Evolutionary conservation across 176 grass and related monocot genomes (phyloP).

Genomic region (Bolboschoenus planiculmis): DNA sequence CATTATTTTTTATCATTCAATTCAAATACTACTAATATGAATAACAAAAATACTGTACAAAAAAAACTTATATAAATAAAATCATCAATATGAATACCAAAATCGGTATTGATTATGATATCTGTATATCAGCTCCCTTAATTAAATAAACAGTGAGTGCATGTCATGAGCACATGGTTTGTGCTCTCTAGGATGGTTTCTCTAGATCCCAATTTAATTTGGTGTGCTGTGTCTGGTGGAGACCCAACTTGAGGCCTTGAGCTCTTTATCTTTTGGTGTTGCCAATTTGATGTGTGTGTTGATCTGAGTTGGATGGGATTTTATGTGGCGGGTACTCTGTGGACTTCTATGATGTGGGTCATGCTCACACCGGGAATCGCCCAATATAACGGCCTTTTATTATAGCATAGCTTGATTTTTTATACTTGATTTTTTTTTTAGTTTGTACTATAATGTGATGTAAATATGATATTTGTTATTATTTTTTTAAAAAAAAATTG

Average conservation of each 20-base stretch:
- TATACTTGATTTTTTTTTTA: no score
- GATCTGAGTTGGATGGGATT: not conserved
- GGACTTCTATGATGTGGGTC: not conserved
- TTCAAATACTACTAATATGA: no score
- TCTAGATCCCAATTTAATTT: conserved; percentile 3
- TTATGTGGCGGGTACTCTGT: not conserved
- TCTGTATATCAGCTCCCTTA: no score
- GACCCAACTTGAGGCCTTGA: conserved; percentile 7
- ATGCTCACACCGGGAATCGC: not conserved
- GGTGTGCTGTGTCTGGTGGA: conserved; percentile 5
- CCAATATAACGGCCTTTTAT: not conserved
- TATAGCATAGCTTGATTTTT: no score
- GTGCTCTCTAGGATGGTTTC: conserved; percentile 13
- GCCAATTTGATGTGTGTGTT: not conserved
- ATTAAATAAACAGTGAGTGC: conserved; percentile 9
- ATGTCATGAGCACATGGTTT: not conserved
- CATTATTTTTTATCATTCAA: no score
- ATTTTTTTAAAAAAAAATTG: no score
- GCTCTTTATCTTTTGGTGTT: conserved; percentile 17
- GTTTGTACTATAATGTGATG: no score
- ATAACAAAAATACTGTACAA: no score
- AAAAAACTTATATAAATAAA: no score
- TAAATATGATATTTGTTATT: no score
- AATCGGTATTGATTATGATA: no score
- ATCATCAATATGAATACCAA: no score